Conservation (phyloP, 768 basidiomycete genomes). For the Terana coerulea region DNA sequence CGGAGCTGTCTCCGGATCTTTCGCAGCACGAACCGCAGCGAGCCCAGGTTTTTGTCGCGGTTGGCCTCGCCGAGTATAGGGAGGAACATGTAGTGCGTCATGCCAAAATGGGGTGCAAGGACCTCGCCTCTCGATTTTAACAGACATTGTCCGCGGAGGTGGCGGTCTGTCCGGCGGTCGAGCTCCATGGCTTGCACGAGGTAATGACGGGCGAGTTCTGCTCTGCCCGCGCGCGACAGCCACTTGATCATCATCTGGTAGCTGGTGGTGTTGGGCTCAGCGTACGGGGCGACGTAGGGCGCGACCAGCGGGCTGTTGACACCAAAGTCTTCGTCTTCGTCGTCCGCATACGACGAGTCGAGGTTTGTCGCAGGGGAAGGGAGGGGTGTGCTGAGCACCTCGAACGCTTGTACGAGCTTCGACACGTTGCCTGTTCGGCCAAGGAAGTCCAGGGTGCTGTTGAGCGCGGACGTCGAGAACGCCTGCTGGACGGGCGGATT, state of each 20-base stretch:
- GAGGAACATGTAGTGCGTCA: slow-evolving; percentile 54
- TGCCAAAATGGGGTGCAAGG: slow-evolving; percentile 46
- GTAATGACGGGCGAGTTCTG: slow-evolving; percentile 63
- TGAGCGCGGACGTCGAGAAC: slow-evolving; percentile 59
- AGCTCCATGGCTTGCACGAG: slow-evolving; percentile 46
- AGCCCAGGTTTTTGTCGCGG: slow-evolving; percentile 49
- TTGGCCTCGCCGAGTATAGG: slow-evolving; percentile 58
- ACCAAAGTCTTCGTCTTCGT: slow-evolving; percentile 59
- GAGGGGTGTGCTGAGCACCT: slow-evolving; percentile 71
- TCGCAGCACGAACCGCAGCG: slow-evolving; percentile 56
- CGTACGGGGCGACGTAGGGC: slow-evolving; percentile 38
- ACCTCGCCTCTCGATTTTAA: slow-evolving; percentile 32
- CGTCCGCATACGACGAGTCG: slow-evolving; percentile 60
- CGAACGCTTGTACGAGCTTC: slow-evolving; percentile 71
- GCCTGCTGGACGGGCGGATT: slow-evolving; percentile 11
- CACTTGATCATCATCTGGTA: slow-evolving; percentile 61
- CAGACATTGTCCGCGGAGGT: slow-evolving; percentile 20
- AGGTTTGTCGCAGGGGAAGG: slow-evolving; percentile 43
- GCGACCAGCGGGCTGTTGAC: slow-evolving; percentile 34
- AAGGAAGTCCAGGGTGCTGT: slow-evolving; percentile 69
- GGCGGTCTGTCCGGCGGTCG: slow-evolving; percentile 26
- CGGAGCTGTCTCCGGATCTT: slow-evolving; percentile 43
- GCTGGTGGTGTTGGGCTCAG: slow-evolving; percentile 62
- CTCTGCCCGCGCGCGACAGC: slow-evolving; percentile 44
- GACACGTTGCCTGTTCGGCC: slow-evolving; percentile 58